Conservation (phyloP, 2,329 filamentous ascomycete genomes). For the Diaporthe amygdali region DNA sequence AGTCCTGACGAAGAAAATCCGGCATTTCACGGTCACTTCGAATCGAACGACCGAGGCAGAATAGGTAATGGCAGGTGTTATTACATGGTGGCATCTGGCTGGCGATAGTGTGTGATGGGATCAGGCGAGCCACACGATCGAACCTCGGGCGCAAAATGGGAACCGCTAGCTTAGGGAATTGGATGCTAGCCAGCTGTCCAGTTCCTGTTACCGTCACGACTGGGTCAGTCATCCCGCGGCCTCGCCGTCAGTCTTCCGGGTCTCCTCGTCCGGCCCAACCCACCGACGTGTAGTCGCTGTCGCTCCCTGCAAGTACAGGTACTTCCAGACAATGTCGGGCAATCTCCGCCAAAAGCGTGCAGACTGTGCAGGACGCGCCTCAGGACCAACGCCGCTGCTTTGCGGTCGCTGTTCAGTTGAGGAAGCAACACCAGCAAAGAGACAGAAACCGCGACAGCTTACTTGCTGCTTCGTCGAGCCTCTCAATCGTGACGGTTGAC, state of each 20-base stretch:
- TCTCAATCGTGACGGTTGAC: neutral
- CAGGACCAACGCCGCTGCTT: neutral
- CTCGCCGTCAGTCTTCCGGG: neutral
- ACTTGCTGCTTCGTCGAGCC: neutral
- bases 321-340: constrained; percentile 14
- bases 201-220: neutral
- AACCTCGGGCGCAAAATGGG: neutral
- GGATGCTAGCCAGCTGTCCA: neutral
- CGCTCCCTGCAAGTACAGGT: constrained; percentile 14
- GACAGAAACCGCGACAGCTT: neutral
- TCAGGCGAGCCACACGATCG: neutral
- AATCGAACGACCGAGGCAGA: neutral
- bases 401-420: neutral
- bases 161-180: neutral
- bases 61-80: neutral
- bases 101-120: neutral
- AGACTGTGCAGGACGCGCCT: neutral
- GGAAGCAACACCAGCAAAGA: neutral
- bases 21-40: neutral
- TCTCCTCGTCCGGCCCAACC: constrained; percentile 7
- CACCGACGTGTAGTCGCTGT: neutral
- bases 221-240: neutral
- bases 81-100: neutral
- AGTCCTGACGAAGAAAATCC: neutral
- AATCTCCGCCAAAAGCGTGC: constrained; percentile 13